These are phyloP conservation scores for Olyra latifolia DNA, from an alignment of 176 grass and related monocot genomes.

Conservation along the genomic window DNA sequence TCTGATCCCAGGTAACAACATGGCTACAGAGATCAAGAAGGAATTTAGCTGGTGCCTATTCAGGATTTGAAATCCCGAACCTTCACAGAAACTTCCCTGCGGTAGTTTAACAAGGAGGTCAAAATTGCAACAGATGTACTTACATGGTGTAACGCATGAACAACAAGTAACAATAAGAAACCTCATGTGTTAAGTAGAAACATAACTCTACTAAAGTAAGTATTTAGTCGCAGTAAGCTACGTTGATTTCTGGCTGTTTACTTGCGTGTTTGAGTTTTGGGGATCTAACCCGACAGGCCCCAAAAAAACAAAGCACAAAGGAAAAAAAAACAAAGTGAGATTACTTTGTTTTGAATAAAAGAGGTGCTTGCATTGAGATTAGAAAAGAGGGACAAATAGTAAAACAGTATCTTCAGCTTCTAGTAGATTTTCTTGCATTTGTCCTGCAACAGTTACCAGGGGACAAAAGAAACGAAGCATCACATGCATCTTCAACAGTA, in stretches of 20 bases:
- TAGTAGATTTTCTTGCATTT: neutral
- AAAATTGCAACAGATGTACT: constrained; percentile 35
- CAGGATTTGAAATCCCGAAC: constrained; percentile 5
- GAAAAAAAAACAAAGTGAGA: neutral
- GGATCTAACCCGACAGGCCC: neutral
- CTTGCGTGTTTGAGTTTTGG: neutral
- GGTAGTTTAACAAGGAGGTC: constrained; percentile 47
- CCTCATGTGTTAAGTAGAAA: neutral
- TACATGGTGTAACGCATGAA: neutral
- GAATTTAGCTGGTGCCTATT: constrained; percentile 35
- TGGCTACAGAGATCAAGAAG: constrained; percentile 39
- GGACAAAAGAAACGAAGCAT: neutral
- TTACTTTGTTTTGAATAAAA: neutral
- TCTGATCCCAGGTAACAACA: constrained; percentile 44
- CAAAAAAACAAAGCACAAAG: neutral
- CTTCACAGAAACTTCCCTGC: constrained; percentile 44
- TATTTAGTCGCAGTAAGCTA: neutral
- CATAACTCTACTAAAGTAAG: neutral
- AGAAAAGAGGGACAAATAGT: neutral
- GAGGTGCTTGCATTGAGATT: neutral
- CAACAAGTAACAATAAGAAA: constrained; percentile 4
- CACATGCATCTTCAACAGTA: neutral
- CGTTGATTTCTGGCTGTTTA: neutral
- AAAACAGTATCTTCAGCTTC: neutral
- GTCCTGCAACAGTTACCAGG: neutral